Conservation (phyloP, 805 yeast genomes). For the Teunomyces panamensis region DNA sequence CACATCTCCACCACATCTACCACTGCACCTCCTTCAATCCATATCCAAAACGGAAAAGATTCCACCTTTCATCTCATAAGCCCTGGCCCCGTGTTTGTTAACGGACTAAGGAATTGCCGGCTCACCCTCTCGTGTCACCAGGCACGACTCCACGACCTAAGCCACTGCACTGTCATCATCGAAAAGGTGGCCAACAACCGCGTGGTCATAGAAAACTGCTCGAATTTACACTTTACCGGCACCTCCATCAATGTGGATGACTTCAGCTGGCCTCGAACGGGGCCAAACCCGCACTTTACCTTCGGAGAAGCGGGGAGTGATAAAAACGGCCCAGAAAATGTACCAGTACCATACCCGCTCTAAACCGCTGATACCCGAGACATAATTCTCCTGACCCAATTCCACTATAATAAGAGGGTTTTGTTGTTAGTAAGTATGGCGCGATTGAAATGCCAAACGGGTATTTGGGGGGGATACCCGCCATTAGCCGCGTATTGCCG, state of each 20-base stretch:
- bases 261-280: slow-evolving; percentile 22
- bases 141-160: slow-evolving; percentile 23
- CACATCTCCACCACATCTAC: background rate
- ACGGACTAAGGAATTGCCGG: slow-evolving; percentile 16
- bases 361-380: background rate
- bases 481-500: too few relatives aligned
- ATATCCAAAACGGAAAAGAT: slow-evolving; percentile 16
- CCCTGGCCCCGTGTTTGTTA: slow-evolving; percentile 31
- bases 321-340: too few relatives aligned
- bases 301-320: background rate
- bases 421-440: too few relatives aligned
- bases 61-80: slow-evolving; percentile 16
- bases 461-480: too few relatives aligned
- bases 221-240: slow-evolving; percentile 10
- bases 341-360: too few relatives aligned
- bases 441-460: too few relatives aligned
- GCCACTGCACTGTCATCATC: slow-evolving; percentile 13
- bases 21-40: slow-evolving; percentile 18
- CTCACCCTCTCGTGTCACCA: slow-evolving; percentile 28
- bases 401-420: background rate
- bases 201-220: slow-evolving; percentile 31
- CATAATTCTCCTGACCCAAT: background rate
- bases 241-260: slow-evolving; percentile 24
- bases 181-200: slow-evolving; percentile 19
- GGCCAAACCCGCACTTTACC: background rate